Conservation (phyloP, 2,329 filamentous ascomycete genomes). For the Onygenales sp. region DNA sequence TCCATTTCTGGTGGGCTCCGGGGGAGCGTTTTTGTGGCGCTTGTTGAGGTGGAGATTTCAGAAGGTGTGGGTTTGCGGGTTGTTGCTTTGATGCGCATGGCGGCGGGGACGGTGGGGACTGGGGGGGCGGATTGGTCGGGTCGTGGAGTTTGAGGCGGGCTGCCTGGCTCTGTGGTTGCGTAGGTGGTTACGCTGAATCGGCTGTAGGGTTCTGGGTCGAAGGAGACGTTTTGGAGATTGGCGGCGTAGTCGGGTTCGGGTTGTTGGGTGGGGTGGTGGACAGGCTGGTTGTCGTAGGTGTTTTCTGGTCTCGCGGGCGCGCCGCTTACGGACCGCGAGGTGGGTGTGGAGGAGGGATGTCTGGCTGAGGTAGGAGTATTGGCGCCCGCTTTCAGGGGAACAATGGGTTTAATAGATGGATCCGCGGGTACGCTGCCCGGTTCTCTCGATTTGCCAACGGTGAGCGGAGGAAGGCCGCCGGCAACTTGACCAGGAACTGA, state of each 20-base stretch:
- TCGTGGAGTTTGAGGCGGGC: constrained; percentile 30
- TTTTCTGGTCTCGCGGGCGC: constrained; percentile 11
- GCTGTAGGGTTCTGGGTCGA: constrained; percentile 47
- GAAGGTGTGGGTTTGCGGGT: constrained; percentile 36
- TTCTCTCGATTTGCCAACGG: constrained; percentile 10
- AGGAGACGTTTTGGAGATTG: constrained; percentile 24
- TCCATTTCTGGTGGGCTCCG: constrained; percentile 52
- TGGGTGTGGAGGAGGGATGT: constrained; percentile 8
- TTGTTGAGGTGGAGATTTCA: constrained; percentile 15
- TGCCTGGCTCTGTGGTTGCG: constrained; percentile 41
- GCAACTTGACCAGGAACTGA: not conserved
- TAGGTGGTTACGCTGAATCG: constrained; percentile 58
- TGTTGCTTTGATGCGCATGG: constrained; percentile 30
- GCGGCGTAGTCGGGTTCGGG: constrained; percentile 22
- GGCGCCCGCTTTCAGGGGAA: constrained; percentile 32
- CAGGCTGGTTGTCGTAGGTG: not conserved
- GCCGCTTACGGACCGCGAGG: constrained; percentile 3
- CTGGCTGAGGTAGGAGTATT: constrained; percentile 20
- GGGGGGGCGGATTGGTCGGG: constrained; percentile 27
- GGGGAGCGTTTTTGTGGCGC: constrained; percentile 47
- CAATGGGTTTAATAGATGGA: constrained; percentile 30
- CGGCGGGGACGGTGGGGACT: constrained; percentile 19
- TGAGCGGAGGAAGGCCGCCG: constrained; percentile 7
- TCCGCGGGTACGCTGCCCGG: constrained; percentile 1
- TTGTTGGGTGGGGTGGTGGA: not conserved